These are phyloP conservation scores for Zymoseptoria tritici DNA, from an alignment of 2,329 filamentous ascomycete species.

Conservation along the genomic window DNA sequence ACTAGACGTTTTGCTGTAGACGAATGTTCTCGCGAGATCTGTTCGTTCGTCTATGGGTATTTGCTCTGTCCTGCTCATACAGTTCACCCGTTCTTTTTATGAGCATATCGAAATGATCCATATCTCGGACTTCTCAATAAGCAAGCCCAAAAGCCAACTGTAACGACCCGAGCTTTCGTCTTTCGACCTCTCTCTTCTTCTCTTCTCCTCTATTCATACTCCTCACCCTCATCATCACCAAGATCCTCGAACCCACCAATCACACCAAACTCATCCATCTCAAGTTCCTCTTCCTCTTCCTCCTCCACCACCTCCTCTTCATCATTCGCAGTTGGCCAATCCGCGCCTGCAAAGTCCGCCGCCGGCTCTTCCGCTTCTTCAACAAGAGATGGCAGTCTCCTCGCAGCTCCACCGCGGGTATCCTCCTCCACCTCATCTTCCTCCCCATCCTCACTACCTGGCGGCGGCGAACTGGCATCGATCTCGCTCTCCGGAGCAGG, in stretches of 20 bases:
- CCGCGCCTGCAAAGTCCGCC: conserved; percentile 5
- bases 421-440: conserved; percentile 5
- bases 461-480: neutral
- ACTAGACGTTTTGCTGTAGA: too few relatives aligned
- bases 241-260: conserved; percentile 7
- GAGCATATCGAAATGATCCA: too few relatives aligned
- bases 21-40: too few relatives aligned
- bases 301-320: conserved; percentile 10
- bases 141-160: neutral
- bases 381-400: neutral
- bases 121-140: too few relatives aligned
- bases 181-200: neutral
- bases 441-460: conserved; percentile 3
- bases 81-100: too few relatives aligned
- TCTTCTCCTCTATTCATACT: conserved; percentile 5
- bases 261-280: conserved; percentile 10
- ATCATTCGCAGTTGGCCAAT: conserved; percentile 1
- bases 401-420: neutral
- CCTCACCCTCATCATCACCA: conserved; percentile 8
- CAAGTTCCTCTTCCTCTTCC: conserved; percentile 12
- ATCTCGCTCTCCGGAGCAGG: conserved; percentile 3
- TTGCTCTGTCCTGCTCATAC: too few relatives aligned
- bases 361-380: conserved; percentile 5
- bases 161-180: neutral
- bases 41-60: too few relatives aligned